These are phyloP conservation scores for Dovyalis caffra DNA, from an alignment of 345 rosid species.

Conservation along the genomic window DNA sequence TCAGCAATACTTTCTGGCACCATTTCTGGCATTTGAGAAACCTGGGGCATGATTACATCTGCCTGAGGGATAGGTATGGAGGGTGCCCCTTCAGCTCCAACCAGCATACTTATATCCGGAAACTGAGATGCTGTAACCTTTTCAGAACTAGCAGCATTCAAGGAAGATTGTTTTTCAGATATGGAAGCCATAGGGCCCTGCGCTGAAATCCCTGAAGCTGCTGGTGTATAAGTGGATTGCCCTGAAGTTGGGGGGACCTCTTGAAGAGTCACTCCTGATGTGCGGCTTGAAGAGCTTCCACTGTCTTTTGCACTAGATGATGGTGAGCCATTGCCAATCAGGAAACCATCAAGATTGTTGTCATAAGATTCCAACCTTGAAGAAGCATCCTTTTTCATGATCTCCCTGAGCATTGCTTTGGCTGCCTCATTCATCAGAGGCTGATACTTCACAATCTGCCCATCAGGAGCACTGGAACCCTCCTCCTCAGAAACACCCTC, in stretches of 20 bases:
- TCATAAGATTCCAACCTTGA: constrained; percentile 50
- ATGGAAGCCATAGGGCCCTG: constrained; percentile 33
- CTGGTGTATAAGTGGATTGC: constrained; percentile 25
- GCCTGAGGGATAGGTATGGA: constrained; percentile 42
- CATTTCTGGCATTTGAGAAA: constrained; percentile 47
- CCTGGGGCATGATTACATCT: constrained; percentile 44
- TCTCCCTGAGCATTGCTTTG: constrained; percentile 63
- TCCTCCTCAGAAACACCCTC: constrained; percentile 60
- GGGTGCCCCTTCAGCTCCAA: constrained; percentile 42
- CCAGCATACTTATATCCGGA: constrained; percentile 43
- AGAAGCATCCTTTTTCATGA: constrained; percentile 56
- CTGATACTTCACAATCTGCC: constrained; percentile 89
- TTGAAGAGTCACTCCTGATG: constrained; percentile 73
- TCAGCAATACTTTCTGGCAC: constrained; percentile 45
- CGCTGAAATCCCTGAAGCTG: constrained; percentile 30
- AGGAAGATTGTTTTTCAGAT: constrained; percentile 49
- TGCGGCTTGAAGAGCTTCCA: constrained; percentile 43
- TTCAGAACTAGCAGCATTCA: constrained; percentile 39
- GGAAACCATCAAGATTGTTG: constrained; percentile 45
- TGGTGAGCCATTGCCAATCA: constrained; percentile 45
- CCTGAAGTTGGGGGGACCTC: constrained; percentile 67
- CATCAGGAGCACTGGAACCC: constrained; percentile 50
- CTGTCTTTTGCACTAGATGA: constrained; percentile 45
- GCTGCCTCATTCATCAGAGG: constrained; percentile 77
- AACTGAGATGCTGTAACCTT: constrained; percentile 41